Conservation (phyloP, 176 grass and related monocot species). For the Coix lacrymajobi region DNA sequence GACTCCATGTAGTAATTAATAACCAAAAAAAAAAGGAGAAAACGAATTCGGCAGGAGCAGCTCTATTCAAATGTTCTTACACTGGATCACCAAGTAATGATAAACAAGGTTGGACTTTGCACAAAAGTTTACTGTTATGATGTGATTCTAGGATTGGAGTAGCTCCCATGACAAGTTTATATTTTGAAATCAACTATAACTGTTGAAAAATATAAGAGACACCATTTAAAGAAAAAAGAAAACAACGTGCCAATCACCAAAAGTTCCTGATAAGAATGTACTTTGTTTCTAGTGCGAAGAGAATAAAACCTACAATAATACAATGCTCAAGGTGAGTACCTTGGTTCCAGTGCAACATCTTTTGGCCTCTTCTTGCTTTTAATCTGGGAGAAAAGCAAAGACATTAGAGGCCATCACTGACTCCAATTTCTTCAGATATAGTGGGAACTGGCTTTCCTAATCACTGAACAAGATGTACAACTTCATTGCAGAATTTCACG, state of each 20-base stretch:
- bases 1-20: background rate
- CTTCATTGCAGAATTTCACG: background rate
- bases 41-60: background rate
- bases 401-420: background rate
- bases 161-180: background rate
- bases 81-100: background rate
- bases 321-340: slow-evolving; percentile 9
- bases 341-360: slow-evolving; percentile 28
- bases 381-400: slow-evolving; percentile 14
- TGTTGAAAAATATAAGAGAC: background rate
- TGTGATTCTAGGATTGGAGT: background rate
- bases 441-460: background rate
- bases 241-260: background rate
- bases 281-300: background rate
- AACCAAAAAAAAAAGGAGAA: background rate
- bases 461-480: background rate
- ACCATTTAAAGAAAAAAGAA: background rate
- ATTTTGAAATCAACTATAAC: background rate
- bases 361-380: slow-evolving; percentile 42
- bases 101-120: background rate
- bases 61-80: background rate
- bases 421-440: background rate
- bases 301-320: background rate
- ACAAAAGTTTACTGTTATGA: background rate
- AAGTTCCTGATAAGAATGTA: background rate